These are phyloP conservation scores for Lunularia cruciata DNA, from an alignment of 225 moss, liverwort and hornwort genomes.

Conservation along the genomic window DNA sequence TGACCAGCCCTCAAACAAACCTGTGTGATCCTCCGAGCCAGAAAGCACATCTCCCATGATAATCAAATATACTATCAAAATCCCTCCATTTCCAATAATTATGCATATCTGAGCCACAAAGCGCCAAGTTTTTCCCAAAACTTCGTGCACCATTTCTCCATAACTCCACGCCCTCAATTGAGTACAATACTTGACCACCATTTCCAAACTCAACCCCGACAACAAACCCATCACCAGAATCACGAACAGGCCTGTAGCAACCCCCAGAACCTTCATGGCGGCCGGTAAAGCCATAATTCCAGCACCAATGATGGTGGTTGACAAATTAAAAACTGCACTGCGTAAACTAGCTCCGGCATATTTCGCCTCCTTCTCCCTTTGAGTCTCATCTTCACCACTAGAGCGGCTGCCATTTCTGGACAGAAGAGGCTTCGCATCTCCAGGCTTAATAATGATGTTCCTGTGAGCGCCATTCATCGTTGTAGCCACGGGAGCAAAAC, in stretches of 20 bases:
- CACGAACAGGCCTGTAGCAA: conserved; percentile 58
- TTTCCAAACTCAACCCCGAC: conserved; percentile 74
- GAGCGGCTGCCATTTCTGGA: neutral
- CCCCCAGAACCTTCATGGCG: conserved; percentile 76
- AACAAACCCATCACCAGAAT: conserved; percentile 67
- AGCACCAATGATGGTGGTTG: conserved; percentile 87
- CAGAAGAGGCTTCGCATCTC: conserved; percentile 27
- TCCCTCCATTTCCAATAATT: conserved; percentile 67
- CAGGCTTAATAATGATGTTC: neutral
- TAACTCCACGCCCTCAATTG: conserved; percentile 60
- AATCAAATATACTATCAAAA: conserved; percentile 82
- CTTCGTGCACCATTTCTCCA: conserved; percentile 61
- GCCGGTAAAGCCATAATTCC: conserved; percentile 97
- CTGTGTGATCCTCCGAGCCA: conserved; percentile 72
- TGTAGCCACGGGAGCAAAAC: conserved; percentile 11
- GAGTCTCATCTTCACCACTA: conserved; percentile 36
- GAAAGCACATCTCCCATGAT: conserved; percentile 91
- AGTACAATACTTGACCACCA: conserved; percentile 66
- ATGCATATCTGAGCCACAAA: conserved; percentile 63
- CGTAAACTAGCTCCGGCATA: conserved; percentile 60
- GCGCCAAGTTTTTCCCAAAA: conserved; percentile 59
- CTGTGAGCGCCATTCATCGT: conserved; percentile 6
- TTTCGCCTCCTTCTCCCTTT: conserved; percentile 7
- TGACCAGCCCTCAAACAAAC: conserved; percentile 69
- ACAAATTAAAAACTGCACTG: conserved; percentile 92